Base-by-base conservation (phyloP, 2,329 filamentous ascomycete species). In the Fusarium tanahbumbuense region DNA sequence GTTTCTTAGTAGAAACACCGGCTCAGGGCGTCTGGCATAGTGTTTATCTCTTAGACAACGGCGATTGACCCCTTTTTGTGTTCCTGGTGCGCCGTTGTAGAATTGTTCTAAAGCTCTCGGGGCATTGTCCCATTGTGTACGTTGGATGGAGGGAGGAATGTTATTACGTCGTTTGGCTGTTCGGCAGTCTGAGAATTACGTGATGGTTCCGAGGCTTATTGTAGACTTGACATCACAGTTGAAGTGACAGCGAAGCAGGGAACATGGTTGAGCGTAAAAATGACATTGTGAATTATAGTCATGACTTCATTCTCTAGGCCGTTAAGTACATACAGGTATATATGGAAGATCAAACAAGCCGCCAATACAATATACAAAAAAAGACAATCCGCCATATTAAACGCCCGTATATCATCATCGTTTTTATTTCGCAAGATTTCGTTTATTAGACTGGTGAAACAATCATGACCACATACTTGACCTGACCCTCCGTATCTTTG, bases 401-500 rank as follows among this genome's bases (percentile, higher is more conserved):
- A 55, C 63, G 45, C 54, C 40, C 16, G 23, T 50, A 27, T 18
- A 50, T 46, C 41, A 48, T 64, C 63, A 45, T 53, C 22, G 4
- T 25, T 32, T 45, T 32, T 49, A 27, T 8, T 37, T 56, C 30
- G 32, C 48, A 30, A 11, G 6, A 32, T 20, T n/a, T 37, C 7
- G 18, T 30, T 2, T 32, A 12, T 42, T 55, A 71, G 20, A 71
- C 68, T 42, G 69, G 69, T 8, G 69, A 71, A 30, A 71, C 52
- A 41, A 72, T 48, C 69, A 76, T 67, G 22, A 73, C 60, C 25
- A 76, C 74, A 56, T 73, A 75, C 47, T 74, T 75, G 49, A 75
- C 72, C 9, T 55, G n/a, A 5, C 68, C 68, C n/a, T 75, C 68
- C 1, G 22, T 18, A 32, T 75, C 74, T 60, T 76, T 76, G 11